Percentiles rank a stretch among this genome's conserved stretches.
phyloP scores from a whole-genome alignment of 1,284 basidiomycete genomes.

The Fomitopsis pinicola region DNA sequence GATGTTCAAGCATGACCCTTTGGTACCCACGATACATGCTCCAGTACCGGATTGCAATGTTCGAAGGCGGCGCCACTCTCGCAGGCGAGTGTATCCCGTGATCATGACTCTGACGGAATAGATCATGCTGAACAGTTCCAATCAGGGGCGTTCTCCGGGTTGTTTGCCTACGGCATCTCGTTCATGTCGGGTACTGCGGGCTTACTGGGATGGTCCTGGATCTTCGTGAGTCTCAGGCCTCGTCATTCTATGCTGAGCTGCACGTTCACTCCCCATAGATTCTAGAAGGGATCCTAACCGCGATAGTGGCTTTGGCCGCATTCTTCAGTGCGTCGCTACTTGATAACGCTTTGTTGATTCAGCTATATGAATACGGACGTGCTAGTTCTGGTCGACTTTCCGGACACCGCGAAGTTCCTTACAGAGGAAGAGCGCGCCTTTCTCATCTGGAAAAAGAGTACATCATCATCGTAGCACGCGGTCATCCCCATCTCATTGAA shows the following conservation, averaged over 20 bases:
- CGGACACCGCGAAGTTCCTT: constrained; percentile 50
- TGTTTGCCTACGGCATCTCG: constrained; percentile 39
- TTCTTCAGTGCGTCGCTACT: constrained; percentile 32
- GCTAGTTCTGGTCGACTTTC: constrained; percentile 57
- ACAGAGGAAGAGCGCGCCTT: constrained; percentile 57
- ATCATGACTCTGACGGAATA: too few species aligned
- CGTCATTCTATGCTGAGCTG: too few species aligned
- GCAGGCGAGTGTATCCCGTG: constrained; percentile 4
- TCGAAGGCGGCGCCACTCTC: constrained; percentile 33
- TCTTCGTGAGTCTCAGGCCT: constrained; percentile 30
- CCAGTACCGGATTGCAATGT: constrained; percentile 30
- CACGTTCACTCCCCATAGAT: constrained; percentile 32
- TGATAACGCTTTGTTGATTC: too few species aligned
- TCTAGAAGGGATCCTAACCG: constrained; percentile 50
- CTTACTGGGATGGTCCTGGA: constrained; percentile 42
- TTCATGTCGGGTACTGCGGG: constrained; percentile 39
- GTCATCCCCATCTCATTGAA: too few species aligned
- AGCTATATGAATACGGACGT: background rate
- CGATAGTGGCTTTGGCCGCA: constrained; percentile 39
- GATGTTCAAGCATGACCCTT: constrained; percentile 22
- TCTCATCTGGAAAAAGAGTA: constrained; percentile 61
- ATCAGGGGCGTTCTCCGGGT: constrained; percentile 31
- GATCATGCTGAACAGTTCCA: background rate
- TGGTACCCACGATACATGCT: constrained; percentile 34
- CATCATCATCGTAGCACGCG: constrained; percentile 5